Base-by-base conservation (phyloP, 306 rosid species). In the Glycyrrhiza uralensis region DNA sequence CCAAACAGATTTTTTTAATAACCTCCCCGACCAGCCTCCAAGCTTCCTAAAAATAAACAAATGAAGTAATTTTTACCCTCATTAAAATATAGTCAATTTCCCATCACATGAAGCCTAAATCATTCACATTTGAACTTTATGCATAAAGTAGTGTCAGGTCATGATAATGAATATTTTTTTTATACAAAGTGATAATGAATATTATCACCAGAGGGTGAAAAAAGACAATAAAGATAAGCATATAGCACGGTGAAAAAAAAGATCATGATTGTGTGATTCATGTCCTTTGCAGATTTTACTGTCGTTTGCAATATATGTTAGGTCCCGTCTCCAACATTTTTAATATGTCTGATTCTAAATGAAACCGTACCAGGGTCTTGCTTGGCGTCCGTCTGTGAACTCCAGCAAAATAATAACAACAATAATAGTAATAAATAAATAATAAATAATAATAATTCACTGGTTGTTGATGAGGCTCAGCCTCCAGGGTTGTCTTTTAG, bases 401-500 rank as follows among this genome's bases (percentile, higher is more conserved):
- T 56, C 24, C 19, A 23, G 5, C 55, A 65, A 58, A 44, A 18
- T 60, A 72, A 29, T 59, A 32, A 32, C 26, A n/a, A n/a, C n/a
- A n/a, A n/a, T n/a, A n/a, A n/a, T n/a, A n/a, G n/a, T n/a, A n/a
- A n/a, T n/a, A n/a, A n/a, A n/a, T n/a, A n/a, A n/a, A n/a, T n/a
- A n/a, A n/a, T n/a, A n/a, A 55, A 66, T 11, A 10, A 7, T 23
- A 17, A 14, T 3, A 44, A 44, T 49, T 74, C 52, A 63, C 39
- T 14, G 74, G n/a, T 72, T 71, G 50, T 33, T 55, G 54, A 55
- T 64, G 66, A 76, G 73, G 26, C n/a, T n/a, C n/a, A n/a, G n/a
- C n/a, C 76, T 64, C 44, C 76, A 78, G 46, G 50, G 35, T 74
- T 76, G 36, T 64, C 58, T 77, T 46, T 74, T 23, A 41, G 80